Percentiles rank a stretch among this genome's conserved stretches.
Evolutionary conservation across 2,329 filamentous ascomycete genomes (phyloP).

Genomic region (Botrytis tulipae): DNA sequence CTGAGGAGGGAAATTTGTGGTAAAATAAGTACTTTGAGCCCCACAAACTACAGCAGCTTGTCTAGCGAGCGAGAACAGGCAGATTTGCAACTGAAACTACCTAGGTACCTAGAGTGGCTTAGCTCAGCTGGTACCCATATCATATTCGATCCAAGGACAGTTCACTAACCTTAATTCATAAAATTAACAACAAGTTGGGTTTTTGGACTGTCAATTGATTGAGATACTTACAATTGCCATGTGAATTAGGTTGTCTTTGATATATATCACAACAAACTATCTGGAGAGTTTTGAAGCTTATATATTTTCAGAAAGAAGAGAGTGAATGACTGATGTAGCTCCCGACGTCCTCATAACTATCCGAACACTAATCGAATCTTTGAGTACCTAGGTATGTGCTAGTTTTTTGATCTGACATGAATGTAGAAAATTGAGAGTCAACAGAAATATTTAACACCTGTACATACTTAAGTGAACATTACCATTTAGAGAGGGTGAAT

Average conservation of each 20-base stretch:
- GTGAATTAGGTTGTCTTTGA: background rate
- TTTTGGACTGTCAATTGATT: background rate
- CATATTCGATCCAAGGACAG: background rate
- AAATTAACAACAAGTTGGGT: fast-evolving
- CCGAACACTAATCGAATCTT: background rate
- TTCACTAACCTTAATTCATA: background rate
- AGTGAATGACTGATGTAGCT: background rate
- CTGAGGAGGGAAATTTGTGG: background rate
- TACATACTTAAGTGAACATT: fast-evolving
- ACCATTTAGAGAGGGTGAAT: background rate
- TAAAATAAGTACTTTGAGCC: background rate
- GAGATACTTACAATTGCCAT: background rate
- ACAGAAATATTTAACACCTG: background rate
- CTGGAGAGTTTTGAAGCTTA: background rate
- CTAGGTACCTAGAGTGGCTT: background rate
- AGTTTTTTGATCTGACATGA: background rate
- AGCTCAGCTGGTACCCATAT: background rate
- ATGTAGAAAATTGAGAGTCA: background rate
- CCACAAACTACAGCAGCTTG: background rate
- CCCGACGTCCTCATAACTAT: fast-evolving
- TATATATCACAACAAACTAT: background rate
- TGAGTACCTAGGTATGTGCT: fast-evolving
- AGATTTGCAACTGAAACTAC: background rate
- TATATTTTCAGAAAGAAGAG: background rate
- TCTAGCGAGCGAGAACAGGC: background rate